A percentile compares a stretch with the other conserved stretches of the same genome.
phyloP scores from a whole-genome alignment of 2,329 filamentous ascomycete species.

The Alternaria conjuncta region DNA sequence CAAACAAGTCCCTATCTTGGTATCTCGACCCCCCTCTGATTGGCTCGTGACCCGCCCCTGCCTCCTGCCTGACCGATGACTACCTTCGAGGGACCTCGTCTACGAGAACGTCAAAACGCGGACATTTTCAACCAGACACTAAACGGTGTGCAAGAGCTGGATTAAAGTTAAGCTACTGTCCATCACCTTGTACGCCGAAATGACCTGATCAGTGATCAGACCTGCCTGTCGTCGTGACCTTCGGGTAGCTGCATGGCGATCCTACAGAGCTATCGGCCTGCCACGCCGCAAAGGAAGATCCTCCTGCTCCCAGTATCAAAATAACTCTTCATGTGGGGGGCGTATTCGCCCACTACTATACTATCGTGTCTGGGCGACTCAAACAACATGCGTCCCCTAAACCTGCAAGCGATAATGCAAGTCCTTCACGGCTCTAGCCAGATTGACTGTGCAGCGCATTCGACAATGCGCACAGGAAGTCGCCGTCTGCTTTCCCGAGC shows the following conservation, averaged over 20 bases:
- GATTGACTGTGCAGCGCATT: background rate
- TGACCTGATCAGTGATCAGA: background rate
- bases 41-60: conserved; percentile 1
- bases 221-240: conserved; percentile 6
- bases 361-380: background rate
- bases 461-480: background rate
- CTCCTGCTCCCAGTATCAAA: background rate
- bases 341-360: background rate
- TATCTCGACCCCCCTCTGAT: conserved; percentile 4
- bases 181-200: conserved; percentile 4
- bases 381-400: background rate
- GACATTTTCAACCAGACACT: background rate
- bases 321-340: conserved; percentile 1
- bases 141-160: conserved; percentile 6
- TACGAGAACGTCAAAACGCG: conserved; percentile 4
- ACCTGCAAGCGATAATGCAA: background rate
- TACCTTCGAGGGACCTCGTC: conserved; percentile 1
- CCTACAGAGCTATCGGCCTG: background rate
- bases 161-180: background rate
- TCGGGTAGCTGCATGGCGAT: conserved; percentile 10
- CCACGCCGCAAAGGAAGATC: conserved; percentile 5
- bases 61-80: conserved; percentile 6
- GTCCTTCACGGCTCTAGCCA: background rate
- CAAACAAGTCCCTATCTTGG: conserved; percentile 2
- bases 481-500: background rate